Evolutionary conservation across 176 grass and related monocot species (phyloP).

Genomic region (Hyparrhenia diplandra): DNA sequence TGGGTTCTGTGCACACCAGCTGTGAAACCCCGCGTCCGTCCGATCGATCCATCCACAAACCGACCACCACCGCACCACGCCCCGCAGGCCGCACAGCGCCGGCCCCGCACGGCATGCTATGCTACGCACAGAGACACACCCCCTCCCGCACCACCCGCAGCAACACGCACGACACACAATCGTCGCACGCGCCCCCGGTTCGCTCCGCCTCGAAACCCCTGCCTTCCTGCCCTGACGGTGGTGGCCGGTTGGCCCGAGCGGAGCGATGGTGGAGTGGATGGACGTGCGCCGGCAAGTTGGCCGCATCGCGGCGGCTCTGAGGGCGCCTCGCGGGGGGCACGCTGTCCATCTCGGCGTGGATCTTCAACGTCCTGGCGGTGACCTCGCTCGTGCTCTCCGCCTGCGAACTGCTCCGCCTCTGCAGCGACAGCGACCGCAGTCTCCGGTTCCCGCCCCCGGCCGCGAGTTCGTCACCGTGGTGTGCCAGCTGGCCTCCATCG

Average conservation of each 20-base stretch:
- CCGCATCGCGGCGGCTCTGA: slow-evolving; percentile 25
- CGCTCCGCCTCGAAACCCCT: background rate
- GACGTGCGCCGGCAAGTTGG: slow-evolving; percentile 28
- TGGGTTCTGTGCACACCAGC: slow-evolving; percentile 28
- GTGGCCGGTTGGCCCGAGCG: background rate
- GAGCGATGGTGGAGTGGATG: background rate
- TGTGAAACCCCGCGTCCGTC: background rate
- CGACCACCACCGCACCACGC: background rate
- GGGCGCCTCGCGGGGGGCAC: slow-evolving; percentile 3
- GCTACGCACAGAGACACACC: too few species aligned
- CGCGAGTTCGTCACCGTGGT: slow-evolving; percentile 48
- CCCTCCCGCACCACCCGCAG: background rate
- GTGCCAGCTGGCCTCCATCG: slow-evolving; percentile 45
- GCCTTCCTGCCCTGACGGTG: background rate
- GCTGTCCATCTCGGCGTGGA: slow-evolving; percentile 24
- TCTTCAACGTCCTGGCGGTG: slow-evolving; percentile 38
- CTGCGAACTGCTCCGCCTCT: slow-evolving; percentile 58
- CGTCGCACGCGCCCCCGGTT: background rate
- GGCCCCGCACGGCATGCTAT: slow-evolving; percentile 3
- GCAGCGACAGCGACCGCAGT: slow-evolving; percentile 36
- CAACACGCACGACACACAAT: background rate
- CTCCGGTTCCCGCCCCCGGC: slow-evolving; percentile 38
- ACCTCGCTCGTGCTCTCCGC: slow-evolving; percentile 44
- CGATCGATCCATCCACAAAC: background rate
- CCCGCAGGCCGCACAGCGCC: background rate